A percentile compares a stretch with the other conserved stretches of the same genome.
Evolutionary conservation across 2,329 filamentous ascomycete species (phyloP).

Genomic region (Albophoma yamanashiensis): DNA sequence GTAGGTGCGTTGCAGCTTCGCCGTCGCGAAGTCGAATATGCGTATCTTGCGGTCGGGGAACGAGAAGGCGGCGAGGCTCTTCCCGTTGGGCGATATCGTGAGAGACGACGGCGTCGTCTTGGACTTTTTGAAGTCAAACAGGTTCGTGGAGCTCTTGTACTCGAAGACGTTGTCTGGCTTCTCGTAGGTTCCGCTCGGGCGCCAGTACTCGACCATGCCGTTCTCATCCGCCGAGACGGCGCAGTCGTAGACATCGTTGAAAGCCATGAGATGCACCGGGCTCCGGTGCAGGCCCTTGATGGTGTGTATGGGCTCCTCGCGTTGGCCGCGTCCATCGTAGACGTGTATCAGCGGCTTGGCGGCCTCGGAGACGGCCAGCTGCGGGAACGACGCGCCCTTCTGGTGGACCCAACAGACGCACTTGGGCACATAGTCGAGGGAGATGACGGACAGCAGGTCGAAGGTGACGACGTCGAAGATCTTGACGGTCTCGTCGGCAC

Average conservation of each 20-base stretch:
- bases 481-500: slow-evolving; percentile 67
- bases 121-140: slow-evolving; percentile 96
- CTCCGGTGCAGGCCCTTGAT: slow-evolving; percentile 71
- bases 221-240: slow-evolving; percentile 80
- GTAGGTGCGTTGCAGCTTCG: slow-evolving; percentile 83
- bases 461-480: slow-evolving; percentile 80
- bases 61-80: slow-evolving; percentile 80
- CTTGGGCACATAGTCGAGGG: slow-evolving; percentile 63
- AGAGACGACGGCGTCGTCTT: slow-evolving; percentile 77
- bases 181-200: slow-evolving; percentile 67
- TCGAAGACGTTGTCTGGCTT: slow-evolving; percentile 88
- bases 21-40: slow-evolving; percentile 84
- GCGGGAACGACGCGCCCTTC: slow-evolving; percentile 75
- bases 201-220: slow-evolving; percentile 97
- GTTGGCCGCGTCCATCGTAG: slow-evolving; percentile 84
- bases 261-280: slow-evolving; percentile 75
- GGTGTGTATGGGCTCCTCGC: slow-evolving; percentile 62
- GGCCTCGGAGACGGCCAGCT: slow-evolving; percentile 75
- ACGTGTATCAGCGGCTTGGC: slow-evolving; percentile 63
- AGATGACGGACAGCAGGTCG: slow-evolving; percentile 73
- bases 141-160: slow-evolving; percentile 84
- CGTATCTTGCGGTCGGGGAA: slow-evolving; percentile 90
- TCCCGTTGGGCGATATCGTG: slow-evolving; percentile 75
- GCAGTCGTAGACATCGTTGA: slow-evolving; percentile 82
- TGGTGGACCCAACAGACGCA: slow-evolving; percentile 88